Base-by-base conservation (phyloP, 1,139 yeast species). In the Taphrina pruni region DNA sequence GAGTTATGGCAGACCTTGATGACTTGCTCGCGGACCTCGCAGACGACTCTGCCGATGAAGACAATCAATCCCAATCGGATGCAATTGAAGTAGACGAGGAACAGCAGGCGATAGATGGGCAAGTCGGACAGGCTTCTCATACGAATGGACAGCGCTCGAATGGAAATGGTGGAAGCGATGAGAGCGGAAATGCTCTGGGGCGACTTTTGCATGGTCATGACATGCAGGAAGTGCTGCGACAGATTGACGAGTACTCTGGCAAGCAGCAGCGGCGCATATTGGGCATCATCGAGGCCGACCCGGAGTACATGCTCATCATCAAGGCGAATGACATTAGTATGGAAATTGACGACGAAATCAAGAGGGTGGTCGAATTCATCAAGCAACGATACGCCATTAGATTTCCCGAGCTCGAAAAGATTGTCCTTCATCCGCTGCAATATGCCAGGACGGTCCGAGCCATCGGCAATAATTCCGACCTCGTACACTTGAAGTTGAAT, bases 381-480 rank as follows among this genome's bases (percentile, higher is more conserved):
- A 85, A 83, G 68, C 76, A 82, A 6, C 81, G 82, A 52, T 92
- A 90, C 75, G 79, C 82, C 17, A 81, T 83, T 7, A 85, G 88
- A 21, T 91, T 90, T 78, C 87, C 90, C 0, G 97, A 91, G 74
- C 80, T 92, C 68, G 89, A 85, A 50, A 80, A 87, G 0, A 79
- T 92, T 45, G 82, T 90, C 0, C 79, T 85, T n/a, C 84, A 85
- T 72, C 87, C 95, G 0, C 76, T 85, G 0, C 89, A 87, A 68
- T 91, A 87, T 77, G 86, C 89, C 8, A 80, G 80, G 60, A 79
- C 87, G 0, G 84, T 89, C 1, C 73, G 78, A 57, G 74, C 83
- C 1, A 78, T 90, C 3, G 86, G 88, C 51, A 87, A 86, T 72
- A 83, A 83, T 62, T 55, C 65, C 36, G 71, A 71, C 36, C 54